Percentiles rank a stretch among this genome's conserved stretches.
Conservation (phyloP, 202 grass and related monocot genomes). For the Dendrocalamus latiflorus region DNA sequence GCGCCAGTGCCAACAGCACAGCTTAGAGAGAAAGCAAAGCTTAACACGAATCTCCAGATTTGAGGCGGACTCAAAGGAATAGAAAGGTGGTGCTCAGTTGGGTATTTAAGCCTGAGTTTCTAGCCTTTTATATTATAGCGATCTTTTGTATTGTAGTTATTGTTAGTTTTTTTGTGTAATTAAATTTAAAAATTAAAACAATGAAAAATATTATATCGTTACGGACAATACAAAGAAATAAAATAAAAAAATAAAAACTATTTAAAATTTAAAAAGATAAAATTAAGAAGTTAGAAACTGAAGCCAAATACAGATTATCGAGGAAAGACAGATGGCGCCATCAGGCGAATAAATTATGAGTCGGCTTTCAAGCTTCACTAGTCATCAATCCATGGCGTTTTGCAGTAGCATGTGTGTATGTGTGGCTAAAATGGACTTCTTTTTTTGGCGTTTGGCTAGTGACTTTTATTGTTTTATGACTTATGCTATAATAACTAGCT, state of each 20-base stretch:
- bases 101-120: too few relatives aligned
- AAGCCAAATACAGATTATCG: not conserved
- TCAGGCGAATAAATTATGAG: not conserved
- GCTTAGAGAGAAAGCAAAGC: not conserved
- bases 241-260: too few relatives aligned
- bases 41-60: not conserved
- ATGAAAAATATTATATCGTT: too few relatives aligned
- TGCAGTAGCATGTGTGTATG: not conserved
- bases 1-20: not conserved
- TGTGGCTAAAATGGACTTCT: not conserved
- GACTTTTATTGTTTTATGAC: too few relatives aligned
- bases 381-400: not conserved
- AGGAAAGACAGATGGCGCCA: constrained; percentile 18
- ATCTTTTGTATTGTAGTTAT: too few relatives aligned
- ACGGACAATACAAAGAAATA: too few relatives aligned
- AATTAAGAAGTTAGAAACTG: too few relatives aligned
- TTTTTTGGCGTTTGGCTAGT: not conserved
- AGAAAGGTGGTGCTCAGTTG: not conserved
- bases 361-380: not conserved
- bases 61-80: not conserved
- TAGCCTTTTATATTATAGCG: too few relatives aligned
- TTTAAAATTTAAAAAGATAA: too few relatives aligned
- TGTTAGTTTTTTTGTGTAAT: too few relatives aligned
- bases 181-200: too few relatives aligned
- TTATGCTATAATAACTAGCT: too few relatives aligned